Evolutionary conservation across 2,329 filamentous ascomycete genomes (phyloP).

Genomic region (Fusarium nurragi): DNA sequence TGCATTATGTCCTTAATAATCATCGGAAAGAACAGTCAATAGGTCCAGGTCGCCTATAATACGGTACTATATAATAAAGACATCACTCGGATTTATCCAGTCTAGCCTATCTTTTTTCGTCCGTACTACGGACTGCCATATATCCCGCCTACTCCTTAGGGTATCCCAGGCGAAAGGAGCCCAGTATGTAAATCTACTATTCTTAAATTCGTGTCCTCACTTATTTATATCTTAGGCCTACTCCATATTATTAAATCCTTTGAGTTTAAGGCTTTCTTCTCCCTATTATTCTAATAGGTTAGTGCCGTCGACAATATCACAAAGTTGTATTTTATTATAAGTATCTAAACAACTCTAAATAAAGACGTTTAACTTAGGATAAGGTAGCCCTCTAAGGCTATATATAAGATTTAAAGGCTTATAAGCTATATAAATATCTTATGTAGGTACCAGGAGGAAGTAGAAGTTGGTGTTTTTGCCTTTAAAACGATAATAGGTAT

Average conservation of each 20-base stretch:
- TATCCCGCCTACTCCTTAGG: background rate
- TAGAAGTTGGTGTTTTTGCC: accelerated
- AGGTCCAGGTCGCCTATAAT: background rate
- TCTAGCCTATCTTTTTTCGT: background rate
- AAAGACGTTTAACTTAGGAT: background rate
- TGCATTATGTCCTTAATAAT: too few relatives aligned
- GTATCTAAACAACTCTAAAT: background rate
- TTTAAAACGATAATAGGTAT: background rate
- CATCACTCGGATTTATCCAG: background rate
- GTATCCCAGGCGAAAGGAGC: background rate
- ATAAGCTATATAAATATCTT: background rate
- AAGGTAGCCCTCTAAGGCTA: background rate
- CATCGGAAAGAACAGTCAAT: background rate
- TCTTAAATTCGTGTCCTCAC: accelerated
- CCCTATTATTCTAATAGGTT: background rate
- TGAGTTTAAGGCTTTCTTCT: background rate
- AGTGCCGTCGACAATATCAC: background rate
- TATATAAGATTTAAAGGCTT: background rate
- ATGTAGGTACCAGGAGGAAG: background rate
- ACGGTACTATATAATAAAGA: background rate
- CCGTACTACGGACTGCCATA: background rate
- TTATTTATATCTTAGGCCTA: background rate
- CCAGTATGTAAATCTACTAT: background rate
- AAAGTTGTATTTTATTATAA: accelerated
- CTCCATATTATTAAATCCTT: background rate